Evolutionary conservation across 164 flowering plant genomes (phyloP), one percentile per base, ranked within the genome.

Genomic region (Vitis cinerea): DNA sequence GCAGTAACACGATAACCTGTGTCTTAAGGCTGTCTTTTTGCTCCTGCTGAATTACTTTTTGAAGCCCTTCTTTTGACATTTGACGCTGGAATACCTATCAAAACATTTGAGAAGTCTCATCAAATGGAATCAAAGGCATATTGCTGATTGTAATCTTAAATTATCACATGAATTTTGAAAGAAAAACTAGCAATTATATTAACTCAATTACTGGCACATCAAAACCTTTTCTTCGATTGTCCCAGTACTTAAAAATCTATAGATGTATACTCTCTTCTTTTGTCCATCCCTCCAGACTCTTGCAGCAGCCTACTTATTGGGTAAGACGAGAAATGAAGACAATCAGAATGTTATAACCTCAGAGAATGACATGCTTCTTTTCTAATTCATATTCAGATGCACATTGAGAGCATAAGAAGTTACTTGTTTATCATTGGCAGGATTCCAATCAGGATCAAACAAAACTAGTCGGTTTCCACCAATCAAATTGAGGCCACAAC

Each of bases 381-480:
- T 37, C 44, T 23, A 6, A 37, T 37, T 37, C 44, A 37, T 37
- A 37, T 37, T 6, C 44, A 37, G 44, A 37, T 37, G 44, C 44
- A 37, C 44, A 37, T 37, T 37, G 44, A 37, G 44, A 66, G 67
- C 10, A 8, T 47, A 66, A 69, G 61, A 8, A 57, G 11, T 77
- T 85, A 93, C 99, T 82, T 96, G 98, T 78, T 96, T 96, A 80
- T 96, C 99, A 84, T 93, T 96, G 72, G 99, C 99, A 70, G 99
- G 99, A 77, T 96, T 96, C 98, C 99, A 96, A 70, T 96, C 99
- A 74, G 99, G 99, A 81, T 96, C 99, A 84, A 96, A 96, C 62
- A 96, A 78, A 72, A 96, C 93, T 69, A 96, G 83, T 50, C 98
- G 85, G 77, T 96, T 96, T 65, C 95, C 98, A 75, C 98, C 99